Conservation (phyloP, 805 yeast species). For the Torulaspora franciscae region DNA sequence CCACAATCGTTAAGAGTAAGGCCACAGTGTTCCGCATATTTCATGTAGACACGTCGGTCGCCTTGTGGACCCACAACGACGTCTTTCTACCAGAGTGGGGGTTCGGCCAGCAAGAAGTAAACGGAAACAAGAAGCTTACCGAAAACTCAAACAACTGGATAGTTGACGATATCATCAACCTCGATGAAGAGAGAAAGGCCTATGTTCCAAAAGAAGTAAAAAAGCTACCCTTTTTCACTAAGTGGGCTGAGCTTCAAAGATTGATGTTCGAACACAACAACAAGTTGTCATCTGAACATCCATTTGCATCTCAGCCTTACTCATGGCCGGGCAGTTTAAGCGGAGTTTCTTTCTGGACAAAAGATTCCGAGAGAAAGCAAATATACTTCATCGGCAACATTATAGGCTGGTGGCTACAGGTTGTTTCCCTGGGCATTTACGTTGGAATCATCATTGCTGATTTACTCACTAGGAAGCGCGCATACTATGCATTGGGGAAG, state of each 20-base stretch:
- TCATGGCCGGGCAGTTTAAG: constrained; percentile 85
- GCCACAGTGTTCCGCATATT: constrained; percentile 63
- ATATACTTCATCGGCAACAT: constrained; percentile 88
- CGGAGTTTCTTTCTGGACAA: constrained; percentile 97
- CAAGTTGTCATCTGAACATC: constrained; percentile 80
- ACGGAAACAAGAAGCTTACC: constrained; percentile 80
- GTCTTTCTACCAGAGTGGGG: constrained; percentile 93
- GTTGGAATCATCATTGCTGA: constrained; percentile 66
- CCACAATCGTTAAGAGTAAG: constrained; percentile 54
- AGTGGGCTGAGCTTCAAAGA: constrained; percentile 85
- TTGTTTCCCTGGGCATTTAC: constrained; percentile 56
- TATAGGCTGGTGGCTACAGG: constrained; percentile 86
- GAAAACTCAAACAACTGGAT: constrained; percentile 71
- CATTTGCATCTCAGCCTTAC: constrained; percentile 89
- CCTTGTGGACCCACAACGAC: constrained; percentile 90
- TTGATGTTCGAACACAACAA: constrained; percentile 92
- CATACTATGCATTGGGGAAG: constrained; percentile 51
- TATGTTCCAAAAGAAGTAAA: constrained; percentile 62
- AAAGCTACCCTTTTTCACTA: constrained; percentile 65
- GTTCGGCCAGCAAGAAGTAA: constrained; percentile 82
- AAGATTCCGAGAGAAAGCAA: constrained; percentile 58
- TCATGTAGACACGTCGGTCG: constrained; percentile 84
- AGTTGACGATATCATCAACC: constrained; percentile 61
- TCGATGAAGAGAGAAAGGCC: constrained; percentile 58
- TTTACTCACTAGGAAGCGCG: constrained; percentile 72